These are phyloP conservation scores for Lycium ferocissimum DNA, from an alignment of 257 asterid genomes.

Conservation along the genomic window DNA sequence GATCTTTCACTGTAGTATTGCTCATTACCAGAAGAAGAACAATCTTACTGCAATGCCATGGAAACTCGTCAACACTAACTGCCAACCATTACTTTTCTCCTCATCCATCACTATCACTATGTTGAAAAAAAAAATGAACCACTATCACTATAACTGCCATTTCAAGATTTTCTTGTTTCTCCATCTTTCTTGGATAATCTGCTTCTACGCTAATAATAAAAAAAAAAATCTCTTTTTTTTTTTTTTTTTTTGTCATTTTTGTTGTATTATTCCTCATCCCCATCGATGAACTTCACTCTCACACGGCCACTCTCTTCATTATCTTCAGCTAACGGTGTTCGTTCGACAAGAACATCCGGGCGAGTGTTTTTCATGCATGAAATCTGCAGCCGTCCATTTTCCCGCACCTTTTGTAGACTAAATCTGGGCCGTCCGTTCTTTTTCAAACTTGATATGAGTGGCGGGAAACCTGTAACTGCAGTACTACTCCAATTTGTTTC, in stretches of 20 bases:
- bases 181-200: not conserved
- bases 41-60: not conserved
- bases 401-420: constrained; percentile 18
- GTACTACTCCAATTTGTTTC: not conserved
- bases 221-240: too few relatives aligned
- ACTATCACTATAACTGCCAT: not conserved
- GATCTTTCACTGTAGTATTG: too few relatives aligned
- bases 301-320: not conserved
- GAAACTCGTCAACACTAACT: not conserved
- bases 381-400: constrained; percentile 32
- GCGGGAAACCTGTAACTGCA: constrained; percentile 25
- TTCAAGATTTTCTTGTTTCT: not conserved
- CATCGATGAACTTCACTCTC: constrained; percentile 8
- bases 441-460: constrained; percentile 29
- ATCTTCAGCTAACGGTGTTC: not conserved
- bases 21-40: too few relatives aligned
- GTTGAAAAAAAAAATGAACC: too few relatives aligned
- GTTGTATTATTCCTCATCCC: not conserved
- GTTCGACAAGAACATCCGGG: constrained; percentile 17
- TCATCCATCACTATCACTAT: not conserved
- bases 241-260: too few relatives aligned
- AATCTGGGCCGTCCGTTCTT: constrained; percentile 29
- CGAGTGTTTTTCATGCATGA: not conserved
- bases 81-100: not conserved
- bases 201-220: too few relatives aligned